A percentile compares a stretch with the other conserved stretches of the same genome.
These are phyloP conservation scores for Zarea fungicola DNA, from an alignment of 2,329 filamentous ascomycete genomes.

Conservation along the genomic window DNA sequence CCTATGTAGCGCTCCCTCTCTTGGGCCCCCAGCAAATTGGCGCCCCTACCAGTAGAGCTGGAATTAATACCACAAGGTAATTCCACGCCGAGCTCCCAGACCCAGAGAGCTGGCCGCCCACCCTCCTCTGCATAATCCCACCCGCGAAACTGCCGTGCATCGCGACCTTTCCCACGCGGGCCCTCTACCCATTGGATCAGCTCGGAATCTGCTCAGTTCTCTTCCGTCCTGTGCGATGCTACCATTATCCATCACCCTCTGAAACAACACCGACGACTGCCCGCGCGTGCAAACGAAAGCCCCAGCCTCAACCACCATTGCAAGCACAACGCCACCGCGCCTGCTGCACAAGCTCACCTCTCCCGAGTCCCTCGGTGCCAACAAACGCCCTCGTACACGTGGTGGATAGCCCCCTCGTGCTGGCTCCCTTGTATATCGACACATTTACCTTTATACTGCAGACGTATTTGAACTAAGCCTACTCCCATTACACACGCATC, in stretches of 20 bases:
- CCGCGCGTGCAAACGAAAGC: slow-evolving; percentile 6
- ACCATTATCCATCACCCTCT: slow-evolving; percentile 6
- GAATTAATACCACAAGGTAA: too few relatives aligned
- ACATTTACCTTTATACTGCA: too few relatives aligned
- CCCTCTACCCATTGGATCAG: slow-evolving; percentile 1
- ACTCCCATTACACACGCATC: slow-evolving; percentile 15
- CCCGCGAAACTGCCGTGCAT: slow-evolving; percentile 1
- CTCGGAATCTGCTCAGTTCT: not conserved
- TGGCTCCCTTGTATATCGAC: too few relatives aligned
- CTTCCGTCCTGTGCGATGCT: slow-evolving; percentile 8
- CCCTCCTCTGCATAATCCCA: slow-evolving; percentile 8
- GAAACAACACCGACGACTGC: slow-evolving; percentile 1
- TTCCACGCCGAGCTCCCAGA: slow-evolving; percentile 2
- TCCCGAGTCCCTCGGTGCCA: not conserved
- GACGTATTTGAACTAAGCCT: not conserved
- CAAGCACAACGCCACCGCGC: not conserved
- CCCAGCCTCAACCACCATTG: not conserved
- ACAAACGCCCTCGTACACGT: too few relatives aligned
- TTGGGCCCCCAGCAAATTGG: not conserved
- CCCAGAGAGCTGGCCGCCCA: slow-evolving; percentile 7
- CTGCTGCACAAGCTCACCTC: too few relatives aligned
- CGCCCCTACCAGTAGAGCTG: too few relatives aligned
- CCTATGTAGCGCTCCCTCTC: too few relatives aligned
- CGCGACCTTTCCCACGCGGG: slow-evolving; percentile 3
- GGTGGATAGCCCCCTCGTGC: too few relatives aligned